phyloP scores from a whole-genome alignment of 805 yeast species.

The Wickerhamiella siamensis region DNA sequence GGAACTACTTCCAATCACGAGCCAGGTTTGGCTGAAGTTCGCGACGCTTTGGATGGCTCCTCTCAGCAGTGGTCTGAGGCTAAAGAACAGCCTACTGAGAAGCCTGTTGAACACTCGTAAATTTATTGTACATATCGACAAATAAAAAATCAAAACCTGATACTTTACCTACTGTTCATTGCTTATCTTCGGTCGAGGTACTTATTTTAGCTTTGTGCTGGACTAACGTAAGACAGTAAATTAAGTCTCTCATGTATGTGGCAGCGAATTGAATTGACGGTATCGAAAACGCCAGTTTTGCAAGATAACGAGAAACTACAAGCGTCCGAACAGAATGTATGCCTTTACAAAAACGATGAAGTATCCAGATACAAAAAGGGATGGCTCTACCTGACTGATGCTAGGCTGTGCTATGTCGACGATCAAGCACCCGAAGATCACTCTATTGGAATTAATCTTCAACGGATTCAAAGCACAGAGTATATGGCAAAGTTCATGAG shows the following conservation, averaged over 20 bases:
- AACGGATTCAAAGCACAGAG: slow-evolving; percentile 29
- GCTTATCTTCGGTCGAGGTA: no score
- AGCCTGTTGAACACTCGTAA: not conserved
- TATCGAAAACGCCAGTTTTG: slow-evolving; percentile 24
- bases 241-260: slow-evolving; percentile 10
- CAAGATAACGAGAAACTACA: slow-evolving; percentile 35
- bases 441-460: slow-evolving; percentile 36
- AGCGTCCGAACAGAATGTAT: slow-evolving; percentile 41
- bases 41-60: slow-evolving; percentile 14
- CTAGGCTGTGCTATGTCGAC: slow-evolving; percentile 61
- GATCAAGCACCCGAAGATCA: slow-evolving; percentile 28
- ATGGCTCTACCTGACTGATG: slow-evolving; percentile 59
- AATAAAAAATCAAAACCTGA: not conserved
- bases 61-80: no score
- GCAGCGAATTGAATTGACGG: slow-evolving; percentile 22
- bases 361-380: slow-evolving; percentile 65
- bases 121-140: not conserved
- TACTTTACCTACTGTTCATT: no score
- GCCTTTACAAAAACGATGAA: slow-evolving; percentile 57
- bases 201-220: no score
- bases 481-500: slow-evolving; percentile 43
- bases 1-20: slow-evolving; percentile 12
- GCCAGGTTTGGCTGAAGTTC: slow-evolving; percentile 22
- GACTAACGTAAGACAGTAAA: not conserved
- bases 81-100: not conserved